Evolutionary conservation across 768 basidiomycete genomes (phyloP), one percentile per base, ranked within the genome.

Genomic region (Lentinula boryana): DNA sequence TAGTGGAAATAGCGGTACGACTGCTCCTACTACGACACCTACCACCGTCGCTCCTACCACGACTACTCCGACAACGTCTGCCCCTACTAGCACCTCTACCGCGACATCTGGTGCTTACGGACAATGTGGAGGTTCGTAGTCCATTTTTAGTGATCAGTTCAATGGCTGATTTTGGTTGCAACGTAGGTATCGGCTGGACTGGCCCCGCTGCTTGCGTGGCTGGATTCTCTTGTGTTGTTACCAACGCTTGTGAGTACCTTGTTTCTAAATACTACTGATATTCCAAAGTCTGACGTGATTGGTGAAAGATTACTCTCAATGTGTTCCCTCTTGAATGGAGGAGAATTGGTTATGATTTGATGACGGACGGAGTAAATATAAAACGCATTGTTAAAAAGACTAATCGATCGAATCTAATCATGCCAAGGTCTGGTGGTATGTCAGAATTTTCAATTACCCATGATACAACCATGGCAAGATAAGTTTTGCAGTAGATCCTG

Each of bases 171-270:
- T 56, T 1, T n/a, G 33, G 2, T 43, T 18, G 10, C n/a, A n/a
- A 32, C 36, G 31, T 56, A 56, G 55, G 56, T 44, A 57, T 57
- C 32, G 56, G 56, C 12, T 57, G 56, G 56, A 46, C 56, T 15
- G 56, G 56, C 6, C 41, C 56, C 16, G 44, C 33, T 3, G 15
- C 21, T 31, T 57, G 56, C 21, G 56, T 57, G 5, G 15, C 21
- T 16, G 41, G 41, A 43, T 57, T 38, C 23, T 41, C 38, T 6
- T 57, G 56, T 21, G 21, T 27, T 23, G 56, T 69, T 43, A 67
- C 62, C 32, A 62, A 65, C 9, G 53, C 70, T 4, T 59, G 53
- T 54, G 21, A 36, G 35, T 54, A 13, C 10, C 12, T 54, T 40
- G 18, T 54, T 23, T 7, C 2, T 38, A 6, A 16, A 4, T 4